These are phyloP conservation scores for Zymoseptoria brevis DNA, from an alignment of 2,329 filamentous ascomycete species.

Conservation along the genomic window DNA sequence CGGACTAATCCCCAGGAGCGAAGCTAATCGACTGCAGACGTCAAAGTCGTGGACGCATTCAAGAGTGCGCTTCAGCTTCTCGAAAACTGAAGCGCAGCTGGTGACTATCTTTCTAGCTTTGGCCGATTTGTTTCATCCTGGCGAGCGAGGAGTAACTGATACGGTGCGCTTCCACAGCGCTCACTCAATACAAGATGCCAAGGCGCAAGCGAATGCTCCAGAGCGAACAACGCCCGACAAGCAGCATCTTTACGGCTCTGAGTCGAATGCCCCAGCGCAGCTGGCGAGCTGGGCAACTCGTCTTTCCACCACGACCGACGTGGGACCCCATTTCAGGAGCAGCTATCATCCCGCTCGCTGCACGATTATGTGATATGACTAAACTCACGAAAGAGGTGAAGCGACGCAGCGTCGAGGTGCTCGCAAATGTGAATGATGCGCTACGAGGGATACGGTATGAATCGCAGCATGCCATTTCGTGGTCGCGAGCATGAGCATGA, in stretches of 20 bases:
- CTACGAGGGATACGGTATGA: no score
- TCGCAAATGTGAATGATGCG: no score
- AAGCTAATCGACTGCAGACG: slow-evolving; percentile 29
- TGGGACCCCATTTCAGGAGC: slow-evolving; percentile 3
- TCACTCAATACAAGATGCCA: not conserved
- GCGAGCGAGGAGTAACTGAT: slow-evolving; percentile 11
- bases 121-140: slow-evolving; percentile 13
- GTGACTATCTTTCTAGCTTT: slow-evolving; percentile 20
- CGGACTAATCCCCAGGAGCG: not conserved
- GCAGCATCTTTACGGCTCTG: not conserved
- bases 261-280: not conserved
- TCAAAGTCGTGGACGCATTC: slow-evolving; percentile 41
- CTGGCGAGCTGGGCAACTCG: slow-evolving; percentile 1
- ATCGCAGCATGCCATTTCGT: no score
- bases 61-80: slow-evolving; percentile 43
- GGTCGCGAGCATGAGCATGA: no score
- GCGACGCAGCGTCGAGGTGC: no score
- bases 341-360: slow-evolving; percentile 15
- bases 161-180: slow-evolving; percentile 4
- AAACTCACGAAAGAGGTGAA: not conserved
- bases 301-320: slow-evolving; percentile 1
- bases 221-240: no score
- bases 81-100: slow-evolving; percentile 14
- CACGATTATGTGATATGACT: slow-evolving; percentile 22
- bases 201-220: not conserved